Evolutionary conservation across 192 early-diverging fungal species (phyloP), one percentile per base, ranked within the genome.

Genomic region (Entophlyctis helioformis): DNA sequence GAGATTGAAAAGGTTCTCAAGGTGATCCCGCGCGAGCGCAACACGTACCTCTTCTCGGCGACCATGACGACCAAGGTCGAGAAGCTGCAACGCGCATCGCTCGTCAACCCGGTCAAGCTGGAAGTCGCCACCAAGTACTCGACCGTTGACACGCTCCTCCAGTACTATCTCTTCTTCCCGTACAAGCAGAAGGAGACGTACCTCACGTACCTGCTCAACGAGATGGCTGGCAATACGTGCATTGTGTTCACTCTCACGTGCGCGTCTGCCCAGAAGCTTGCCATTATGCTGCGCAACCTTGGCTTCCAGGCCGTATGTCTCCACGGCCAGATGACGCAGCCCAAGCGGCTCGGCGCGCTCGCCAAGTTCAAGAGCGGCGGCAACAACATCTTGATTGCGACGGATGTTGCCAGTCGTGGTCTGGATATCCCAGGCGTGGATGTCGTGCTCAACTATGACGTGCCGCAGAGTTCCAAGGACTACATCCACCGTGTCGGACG

Each of bases 61-160:
- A 98, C 94, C 0, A 96, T 98, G 94, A 98, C 94, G 1, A 92
- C 82, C 22, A 95, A 95, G 57, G 94, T 98, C 5, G 90, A 90
- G 36, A 98, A 98, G 64, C 76, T 98, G 38, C 94, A 56, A 84
- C 85, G 44, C 28, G 94, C 94, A n/a, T 91, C 86, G 53, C 78
- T 98, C 32, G 66, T 69, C 22, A 83, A 93, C 44, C 94, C 94
- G 7, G 91, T 94, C 36, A 93, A 91, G 57, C 66, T 98, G 18
- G 87, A 93, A 59, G 90, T 98, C n/a, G 84, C 89, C 20, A 81
- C 83, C 44, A 95, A 95, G 70, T 97, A 94, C 68, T 87, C 88
- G 38, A 98, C 94, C 0, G 94, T 94, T 11, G 67, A 81, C 8
- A 94, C 89, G 4, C 67, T 98, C 39, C 66, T 91, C 21, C 94